Evolutionary conservation across 495 filamentous ascomycete genomes (phyloP), one percentile per base, ranked within the genome.

Genomic region (Paragyromitra xinjiangensis): DNA sequence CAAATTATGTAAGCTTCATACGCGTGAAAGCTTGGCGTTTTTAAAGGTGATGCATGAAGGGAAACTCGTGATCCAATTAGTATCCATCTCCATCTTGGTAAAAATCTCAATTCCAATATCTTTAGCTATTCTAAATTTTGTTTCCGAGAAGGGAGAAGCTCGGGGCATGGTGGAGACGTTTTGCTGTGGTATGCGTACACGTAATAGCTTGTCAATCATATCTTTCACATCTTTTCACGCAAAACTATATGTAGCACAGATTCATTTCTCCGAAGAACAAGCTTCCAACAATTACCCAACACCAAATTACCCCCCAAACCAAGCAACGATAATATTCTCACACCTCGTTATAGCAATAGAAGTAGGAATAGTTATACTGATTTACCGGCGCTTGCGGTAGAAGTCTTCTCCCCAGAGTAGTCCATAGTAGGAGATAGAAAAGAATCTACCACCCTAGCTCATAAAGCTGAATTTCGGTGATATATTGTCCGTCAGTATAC

Each of bases 1-100:
- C 74, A 44, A 51, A 3, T 50, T 66, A 77, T 77, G 29, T 72
- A 77, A 73, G 45, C 48, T 22, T 19, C 14, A 55, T 50, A 62
- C 22, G 42, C 55, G 71, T 34, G 53, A 53, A 71, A 22, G 4
- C 29, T 63, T 71, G 42, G 26, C 55, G 48, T 12, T 34, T 34
- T 34, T 34, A 3, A 3, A 34, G 29, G 29, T 3, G 29, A 34
- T 34, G 29, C 29, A 3, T 3, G 29, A 34, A 34, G 29, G 16
- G 8, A 11, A 16, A 16, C 16, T 2, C 14, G 16, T 48, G 44
- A 48, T 48, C 8, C 44, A 9, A 48, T 48, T 48, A 16, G 12
- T 24, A 50, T 53, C 19, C 50, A 53, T 53, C 19, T n/a, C 22
- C 1, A 44, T 24, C 3, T 34, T 34, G 29, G 29, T 34, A 34